A percentile compares a stretch with the other conserved stretches of the same genome.
These are phyloP conservation scores for Petrea volubilis DNA, from an alignment of 257 asterid species.

Conservation along the genomic window DNA sequence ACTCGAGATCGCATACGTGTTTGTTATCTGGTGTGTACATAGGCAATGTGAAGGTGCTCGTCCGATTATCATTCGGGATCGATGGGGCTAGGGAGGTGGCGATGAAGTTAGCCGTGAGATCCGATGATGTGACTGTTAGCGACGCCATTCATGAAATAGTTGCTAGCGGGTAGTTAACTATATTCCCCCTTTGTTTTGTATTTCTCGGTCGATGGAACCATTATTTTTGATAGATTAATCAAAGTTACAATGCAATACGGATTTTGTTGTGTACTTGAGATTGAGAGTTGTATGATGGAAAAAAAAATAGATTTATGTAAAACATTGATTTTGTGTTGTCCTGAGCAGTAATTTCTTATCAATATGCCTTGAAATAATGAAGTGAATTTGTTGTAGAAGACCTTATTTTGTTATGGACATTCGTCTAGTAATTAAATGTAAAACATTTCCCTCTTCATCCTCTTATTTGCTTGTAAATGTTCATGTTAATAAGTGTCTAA, in stretches of 20 bases:
- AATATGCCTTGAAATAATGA: slow-evolving; percentile 7
- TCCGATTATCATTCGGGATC: slow-evolving; percentile 84
- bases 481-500: too few relatives aligned
- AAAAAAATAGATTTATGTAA: slow-evolving; percentile 1
- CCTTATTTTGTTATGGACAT: not conserved
- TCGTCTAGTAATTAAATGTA: not conserved
- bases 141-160: slow-evolving; percentile 94
- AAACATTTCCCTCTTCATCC: not conserved
- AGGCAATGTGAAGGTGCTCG: slow-evolving; percentile 90
- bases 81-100: slow-evolving; percentile 90
- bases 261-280: slow-evolving; percentile 28
- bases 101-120: slow-evolving; percentile 93
- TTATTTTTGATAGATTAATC: slow-evolving; percentile 23
- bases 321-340: too few relatives aligned
- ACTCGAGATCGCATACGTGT: slow-evolving; percentile 92
- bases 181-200: slow-evolving; percentile 7
- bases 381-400: not conserved
- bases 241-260: not conserved
- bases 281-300: slow-evolving; percentile 8
- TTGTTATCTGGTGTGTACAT: slow-evolving; percentile 90
- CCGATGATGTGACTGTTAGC: slow-evolving; percentile 80
- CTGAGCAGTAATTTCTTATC: too few relatives aligned
- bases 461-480: too few relatives aligned
- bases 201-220: slow-evolving; percentile 16
- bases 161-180: slow-evolving; percentile 67